A percentile compares a stretch with the other conserved stretches of the same genome.
Conservation (phyloP, 352 stramenopile genomes). For the Globisporangium recalcitrans region DNA sequence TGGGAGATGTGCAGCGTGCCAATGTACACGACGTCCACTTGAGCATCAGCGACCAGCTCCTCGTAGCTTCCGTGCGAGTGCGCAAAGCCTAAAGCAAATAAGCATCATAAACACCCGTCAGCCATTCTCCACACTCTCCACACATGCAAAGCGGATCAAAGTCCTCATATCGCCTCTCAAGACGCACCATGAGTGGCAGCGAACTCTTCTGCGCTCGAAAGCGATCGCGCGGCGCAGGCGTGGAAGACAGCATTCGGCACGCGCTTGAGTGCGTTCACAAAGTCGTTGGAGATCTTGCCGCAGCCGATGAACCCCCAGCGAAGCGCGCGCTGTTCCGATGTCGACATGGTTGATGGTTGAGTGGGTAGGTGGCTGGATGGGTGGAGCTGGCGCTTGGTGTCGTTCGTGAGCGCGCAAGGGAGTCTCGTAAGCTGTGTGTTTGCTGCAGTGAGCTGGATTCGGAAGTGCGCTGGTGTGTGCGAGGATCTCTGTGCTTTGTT, state of each 20-base stretch:
- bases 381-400: not conserved
- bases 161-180: too few species aligned
- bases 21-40: conserved; percentile 88
- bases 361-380: too few species aligned
- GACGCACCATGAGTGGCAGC: conserved; percentile 23
- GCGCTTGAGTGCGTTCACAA: conserved; percentile 34
- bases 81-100: conserved; percentile 28
- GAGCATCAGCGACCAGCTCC: conserved; percentile 55
- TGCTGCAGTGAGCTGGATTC: not conserved
- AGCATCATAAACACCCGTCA: too few species aligned
- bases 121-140: too few species aligned
- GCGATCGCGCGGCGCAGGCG: conserved; percentile 38
- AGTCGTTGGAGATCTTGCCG: conserved; percentile 48
- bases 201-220: conserved; percentile 34
- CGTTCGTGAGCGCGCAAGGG: too few species aligned
- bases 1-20: conserved; percentile 83
- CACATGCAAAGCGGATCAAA: too few species aligned
- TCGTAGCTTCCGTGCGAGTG: conserved; percentile 79
- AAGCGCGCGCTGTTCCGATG: conserved; percentile 7
- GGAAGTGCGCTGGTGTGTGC: not conserved
- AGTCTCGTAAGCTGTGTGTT: not conserved
- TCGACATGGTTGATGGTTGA: not conserved
- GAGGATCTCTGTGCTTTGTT: not conserved
- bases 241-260: conserved; percentile 23
- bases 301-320: conserved; percentile 50